Evolutionary conservation across 306 rosid species (phyloP).

Genomic region (Pyrus betulifolia): DNA sequence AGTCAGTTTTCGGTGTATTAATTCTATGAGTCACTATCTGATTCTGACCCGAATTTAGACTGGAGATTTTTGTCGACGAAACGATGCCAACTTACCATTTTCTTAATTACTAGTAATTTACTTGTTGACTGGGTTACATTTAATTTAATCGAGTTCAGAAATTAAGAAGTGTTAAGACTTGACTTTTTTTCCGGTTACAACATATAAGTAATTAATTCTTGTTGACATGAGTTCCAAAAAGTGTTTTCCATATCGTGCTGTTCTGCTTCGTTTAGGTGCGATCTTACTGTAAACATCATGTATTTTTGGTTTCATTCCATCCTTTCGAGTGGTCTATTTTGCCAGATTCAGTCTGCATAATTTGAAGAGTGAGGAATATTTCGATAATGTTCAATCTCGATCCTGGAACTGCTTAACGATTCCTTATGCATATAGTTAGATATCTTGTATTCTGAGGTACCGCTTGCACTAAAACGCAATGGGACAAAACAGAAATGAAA

Average conservation of each 20-base stretch:
- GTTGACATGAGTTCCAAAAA: neutral
- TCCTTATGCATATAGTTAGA: neutral
- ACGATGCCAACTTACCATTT: neutral
- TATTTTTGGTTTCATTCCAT: neutral
- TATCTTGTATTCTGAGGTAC: neutral
- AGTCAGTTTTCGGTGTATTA: neutral
- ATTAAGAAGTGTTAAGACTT: neutral
- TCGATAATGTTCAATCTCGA: neutral
- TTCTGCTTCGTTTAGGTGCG: neutral
- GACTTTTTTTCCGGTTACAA: neutral
- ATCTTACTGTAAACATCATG: neutral
- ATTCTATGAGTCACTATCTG: neutral
- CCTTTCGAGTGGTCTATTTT: neutral
- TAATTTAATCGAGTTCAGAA: neutral
- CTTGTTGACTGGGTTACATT: neutral
- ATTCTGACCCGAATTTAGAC: neutral
- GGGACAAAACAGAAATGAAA: neutral
- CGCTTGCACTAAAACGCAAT: neutral
- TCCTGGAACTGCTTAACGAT: neutral
- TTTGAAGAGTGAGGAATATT: neutral
- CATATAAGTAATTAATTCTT: neutral
- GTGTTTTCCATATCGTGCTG: neutral
- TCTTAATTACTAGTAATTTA: neutral
- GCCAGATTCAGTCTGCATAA: neutral
- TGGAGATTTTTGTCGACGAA: neutral